Conservation (phyloP, 345 rosid species). For the Rhizophora apiculata region DNA sequence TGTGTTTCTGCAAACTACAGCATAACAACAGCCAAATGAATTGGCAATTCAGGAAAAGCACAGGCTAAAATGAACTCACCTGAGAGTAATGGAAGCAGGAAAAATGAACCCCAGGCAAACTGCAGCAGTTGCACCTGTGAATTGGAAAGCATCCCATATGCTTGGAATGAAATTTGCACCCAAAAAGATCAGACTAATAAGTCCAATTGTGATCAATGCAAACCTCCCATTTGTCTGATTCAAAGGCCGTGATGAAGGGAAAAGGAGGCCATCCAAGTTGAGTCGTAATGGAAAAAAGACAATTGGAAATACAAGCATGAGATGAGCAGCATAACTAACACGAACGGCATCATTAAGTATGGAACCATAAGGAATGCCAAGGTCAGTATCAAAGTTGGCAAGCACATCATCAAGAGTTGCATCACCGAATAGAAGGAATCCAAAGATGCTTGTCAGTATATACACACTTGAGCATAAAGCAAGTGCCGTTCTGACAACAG, state of each 20-base stretch:
- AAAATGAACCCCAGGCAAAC: conserved; percentile 24
- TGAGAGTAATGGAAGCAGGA: conserved; percentile 24
- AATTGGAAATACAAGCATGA: conserved; percentile 26
- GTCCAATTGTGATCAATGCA: conserved; percentile 11
- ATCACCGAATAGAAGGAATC: conserved; percentile 25
- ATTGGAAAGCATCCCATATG: conserved; percentile 29
- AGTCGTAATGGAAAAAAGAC: conserved; percentile 16
- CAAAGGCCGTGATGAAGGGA: conserved; percentile 21
- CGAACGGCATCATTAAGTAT: conserved; percentile 18
- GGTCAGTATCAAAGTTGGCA: conserved; percentile 22
- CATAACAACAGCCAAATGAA: background rate
- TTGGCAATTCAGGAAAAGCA: background rate
- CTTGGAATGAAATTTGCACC: conserved; percentile 24
- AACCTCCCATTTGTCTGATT: conserved; percentile 17
- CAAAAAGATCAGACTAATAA: conserved; percentile 16
- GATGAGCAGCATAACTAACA: conserved; percentile 23
- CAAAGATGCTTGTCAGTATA: conserved; percentile 22
- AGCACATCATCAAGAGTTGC: conserved; percentile 25
- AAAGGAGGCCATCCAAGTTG: conserved; percentile 24
- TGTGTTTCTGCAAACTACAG: too few relatives aligned
- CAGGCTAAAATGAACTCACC: background rate
- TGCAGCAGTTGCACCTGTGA: conserved; percentile 24
- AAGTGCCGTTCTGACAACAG: conserved; percentile 18
- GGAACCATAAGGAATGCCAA: conserved; percentile 17
- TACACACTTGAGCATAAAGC: conserved; percentile 19